A percentile compares a stretch with the other conserved stretches of the same genome.
phyloP scores from a whole-genome alignment of 208 protist species.

The Herpetomonas samuelpessoai region DNA sequence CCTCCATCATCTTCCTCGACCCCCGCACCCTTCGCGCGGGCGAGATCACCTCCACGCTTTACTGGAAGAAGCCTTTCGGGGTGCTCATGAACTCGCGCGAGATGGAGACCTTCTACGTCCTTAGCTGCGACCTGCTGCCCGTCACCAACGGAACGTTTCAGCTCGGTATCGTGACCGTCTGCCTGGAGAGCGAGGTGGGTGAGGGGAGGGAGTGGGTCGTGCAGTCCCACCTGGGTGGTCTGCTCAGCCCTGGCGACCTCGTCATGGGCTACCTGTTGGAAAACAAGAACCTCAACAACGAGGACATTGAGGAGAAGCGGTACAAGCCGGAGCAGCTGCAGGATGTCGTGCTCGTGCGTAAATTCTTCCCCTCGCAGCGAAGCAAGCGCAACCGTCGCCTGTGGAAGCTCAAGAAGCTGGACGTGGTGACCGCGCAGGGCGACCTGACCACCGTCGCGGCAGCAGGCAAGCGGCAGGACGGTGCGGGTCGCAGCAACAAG shows the following conservation, averaged over 20 bases:
- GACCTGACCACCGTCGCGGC: slow-evolving; percentile 28
- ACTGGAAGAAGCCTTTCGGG: slow-evolving; percentile 95
- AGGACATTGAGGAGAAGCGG: slow-evolving; percentile 64
- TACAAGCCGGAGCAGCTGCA: slow-evolving; percentile 81
- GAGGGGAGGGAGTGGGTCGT: slow-evolving; percentile 92
- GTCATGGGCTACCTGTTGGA: slow-evolving; percentile 94
- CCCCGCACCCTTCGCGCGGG: slow-evolving; percentile 92
- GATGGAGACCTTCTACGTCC: slow-evolving; percentile 94
- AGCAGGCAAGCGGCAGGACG: slow-evolving; percentile 3
- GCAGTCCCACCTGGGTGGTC: slow-evolving; percentile 92
- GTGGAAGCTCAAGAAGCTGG: slow-evolving; percentile 83
- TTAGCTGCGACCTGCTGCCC: slow-evolving; percentile 88
- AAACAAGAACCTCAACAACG: slow-evolving; percentile 90
- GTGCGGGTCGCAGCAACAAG: slow-evolving; percentile 19
- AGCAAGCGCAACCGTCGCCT: slow-evolving; percentile 57
- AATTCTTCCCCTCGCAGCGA: slow-evolving; percentile 88
- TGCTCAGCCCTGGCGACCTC: slow-evolving; percentile 94
- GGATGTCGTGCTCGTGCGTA: slow-evolving; percentile 94
- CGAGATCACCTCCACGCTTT: slow-evolving; percentile 90
- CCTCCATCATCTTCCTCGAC: slow-evolving; percentile 96
- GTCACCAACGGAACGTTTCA: slow-evolving; percentile 85
- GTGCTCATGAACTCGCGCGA: slow-evolving; percentile 78
- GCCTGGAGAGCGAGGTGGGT: slow-evolving; percentile 94
- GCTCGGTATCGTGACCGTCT: slow-evolving; percentile 95
- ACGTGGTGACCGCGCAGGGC: slow-evolving; percentile 57